Evolutionary conservation across 257 asterid genomes (phyloP), one percentile per base, ranked within the genome.

Genomic region (Verbena officinalis): DNA sequence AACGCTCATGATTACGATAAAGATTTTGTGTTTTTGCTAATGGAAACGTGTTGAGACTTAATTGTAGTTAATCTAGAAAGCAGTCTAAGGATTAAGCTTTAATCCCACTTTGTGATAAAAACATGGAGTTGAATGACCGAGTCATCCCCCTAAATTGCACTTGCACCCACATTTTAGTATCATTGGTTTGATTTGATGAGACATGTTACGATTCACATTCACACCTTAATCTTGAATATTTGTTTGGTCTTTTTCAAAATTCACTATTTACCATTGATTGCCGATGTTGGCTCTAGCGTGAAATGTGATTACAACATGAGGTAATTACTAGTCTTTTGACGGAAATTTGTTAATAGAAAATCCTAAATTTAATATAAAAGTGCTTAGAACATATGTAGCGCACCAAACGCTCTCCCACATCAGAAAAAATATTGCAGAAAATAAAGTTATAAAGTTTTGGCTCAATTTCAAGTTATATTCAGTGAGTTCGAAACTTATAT

Each of bases 11-110:
- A 77, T 75, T 69, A 64, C 50, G 39, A n/a, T 50, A 17, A 48
- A 44, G 64, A 66, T 40, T 22, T 65, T 17, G 20, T 49, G 17
- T 6, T 57, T 36, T 60, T 62, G 57, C 19, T 66, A 53, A 55
- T 51, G 64, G 69, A 62, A 63, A 77, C 78, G 81, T 77, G 81
- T 68, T 58, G 53, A 59, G 55, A 63, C 62, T 45, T 40, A 38
- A 60, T 69, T 66, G 75, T 19, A 10, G 44, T 67, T 71, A 67
- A 71, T 71, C 27, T 13, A 52, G 46, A 64, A 75, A 64, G 39
- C 52, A 58, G 15, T 5, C 5, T 61, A 71, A 63, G 44, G 38
- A 45, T 38, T 59, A 44, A 13, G 9, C 15, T n/a, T 61, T 56
- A n/a, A 46, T 20, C 50, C 43, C 67, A 50, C 67, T 39, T 76